Conservation (phyloP, 768 basidiomycete species). For the Pleurotus ostreatus region DNA sequence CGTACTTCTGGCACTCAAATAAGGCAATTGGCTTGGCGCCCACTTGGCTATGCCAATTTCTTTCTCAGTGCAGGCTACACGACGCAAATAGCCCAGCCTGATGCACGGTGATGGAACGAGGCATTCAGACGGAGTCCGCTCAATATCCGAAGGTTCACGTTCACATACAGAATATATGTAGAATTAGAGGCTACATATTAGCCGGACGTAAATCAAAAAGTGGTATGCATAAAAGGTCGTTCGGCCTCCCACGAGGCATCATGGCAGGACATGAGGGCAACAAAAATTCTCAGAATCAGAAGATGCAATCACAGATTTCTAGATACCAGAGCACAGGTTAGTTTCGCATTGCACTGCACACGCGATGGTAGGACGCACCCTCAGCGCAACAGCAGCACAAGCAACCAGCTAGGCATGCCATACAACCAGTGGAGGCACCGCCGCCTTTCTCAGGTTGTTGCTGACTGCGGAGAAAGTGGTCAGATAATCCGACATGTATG, state of each 20-base stretch:
- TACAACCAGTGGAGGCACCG: slow-evolving; percentile 39
- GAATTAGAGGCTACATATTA: neutral
- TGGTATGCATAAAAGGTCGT: slow-evolving; percentile 1
- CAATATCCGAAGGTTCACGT: neutral
- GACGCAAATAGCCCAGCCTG: no score
- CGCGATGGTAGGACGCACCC: slow-evolving; percentile 36
- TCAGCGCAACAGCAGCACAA: slow-evolving; percentile 73
- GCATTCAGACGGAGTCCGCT: neutral
- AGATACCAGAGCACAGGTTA: slow-evolving; percentile 10
- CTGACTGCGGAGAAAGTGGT: slow-evolving; percentile 27
- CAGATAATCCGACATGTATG: neutral
- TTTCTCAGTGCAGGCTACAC: no score
- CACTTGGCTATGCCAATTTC: neutral
- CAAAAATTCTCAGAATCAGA: slow-evolving; percentile 27
- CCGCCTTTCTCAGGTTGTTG: slow-evolving; percentile 49
- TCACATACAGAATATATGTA: neutral
- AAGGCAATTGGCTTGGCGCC: slow-evolving; percentile 3
- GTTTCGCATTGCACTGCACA: neutral
- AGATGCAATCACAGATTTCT: slow-evolving; percentile 78
- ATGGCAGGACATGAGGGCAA: slow-evolving; percentile 9
- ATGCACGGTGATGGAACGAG: no score
- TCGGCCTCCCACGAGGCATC: slow-evolving; percentile 6
- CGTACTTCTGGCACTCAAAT: neutral
- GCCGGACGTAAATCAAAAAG: neutral
- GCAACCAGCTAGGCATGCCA: slow-evolving; percentile 63